A percentile compares a stretch with the other conserved stretches of the same genome.
These are phyloP conservation scores for Leucaena leucocephala DNA, from an alignment of 306 rosid species.

Conservation along the genomic window DNA sequence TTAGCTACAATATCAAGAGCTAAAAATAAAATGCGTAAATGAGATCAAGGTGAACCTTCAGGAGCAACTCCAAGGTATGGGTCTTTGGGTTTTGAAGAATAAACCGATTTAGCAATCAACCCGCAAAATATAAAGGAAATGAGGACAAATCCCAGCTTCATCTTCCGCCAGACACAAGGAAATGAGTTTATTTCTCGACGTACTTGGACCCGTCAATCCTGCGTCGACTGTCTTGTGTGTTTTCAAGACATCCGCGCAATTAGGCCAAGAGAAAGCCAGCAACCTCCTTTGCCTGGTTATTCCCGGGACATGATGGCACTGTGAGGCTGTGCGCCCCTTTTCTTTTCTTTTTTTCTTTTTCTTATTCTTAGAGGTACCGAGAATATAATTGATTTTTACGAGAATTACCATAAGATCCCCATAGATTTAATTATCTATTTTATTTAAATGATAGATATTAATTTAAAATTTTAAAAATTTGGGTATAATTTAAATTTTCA, in stretches of 20 bases:
- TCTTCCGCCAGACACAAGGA: slow-evolving; percentile 27
- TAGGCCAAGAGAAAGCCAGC: not conserved
- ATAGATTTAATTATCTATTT: too few relatives aligned
- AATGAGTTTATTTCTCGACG: not conserved
- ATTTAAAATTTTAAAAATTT: too few relatives aligned
- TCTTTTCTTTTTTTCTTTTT: too few relatives aligned
- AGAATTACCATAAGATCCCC: too few relatives aligned
- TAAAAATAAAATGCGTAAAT: not conserved
- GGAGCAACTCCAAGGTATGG: slow-evolving; percentile 79
- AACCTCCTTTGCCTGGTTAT: not conserved
- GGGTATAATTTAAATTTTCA: too few relatives aligned
- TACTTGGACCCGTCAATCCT: not conserved
- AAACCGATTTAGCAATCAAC: slow-evolving; percentile 49
- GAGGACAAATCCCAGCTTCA: slow-evolving; percentile 41
- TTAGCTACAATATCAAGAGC: not conserved
- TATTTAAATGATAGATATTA: too few relatives aligned
- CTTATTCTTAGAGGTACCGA: too few relatives aligned
- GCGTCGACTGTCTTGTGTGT: not conserved
- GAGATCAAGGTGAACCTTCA: slow-evolving; percentile 49
- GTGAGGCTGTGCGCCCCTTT: not conserved
- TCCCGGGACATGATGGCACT: not conserved
- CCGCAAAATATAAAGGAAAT: slow-evolving; percentile 33
- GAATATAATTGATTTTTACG: too few relatives aligned
- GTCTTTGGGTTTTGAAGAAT: slow-evolving; percentile 48
- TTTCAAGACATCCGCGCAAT: not conserved